phyloP scores from a whole-genome alignment of 2,329 filamentous ascomycete genomes.

The Microcyclosporella mali region DNA sequence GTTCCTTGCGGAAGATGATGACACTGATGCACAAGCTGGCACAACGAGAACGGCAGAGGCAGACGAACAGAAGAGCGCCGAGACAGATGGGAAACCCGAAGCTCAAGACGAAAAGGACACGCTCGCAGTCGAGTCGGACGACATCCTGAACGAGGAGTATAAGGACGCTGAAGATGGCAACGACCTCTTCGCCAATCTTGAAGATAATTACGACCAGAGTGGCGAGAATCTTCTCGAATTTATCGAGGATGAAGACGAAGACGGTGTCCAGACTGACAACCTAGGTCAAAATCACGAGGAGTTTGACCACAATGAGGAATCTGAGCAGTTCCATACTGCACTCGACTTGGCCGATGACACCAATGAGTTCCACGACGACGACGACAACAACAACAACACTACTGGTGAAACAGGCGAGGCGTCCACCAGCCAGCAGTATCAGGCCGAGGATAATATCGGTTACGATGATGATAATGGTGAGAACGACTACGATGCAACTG shows the following conservation, averaged over 20 bases:
- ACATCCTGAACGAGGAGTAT: slow-evolving; percentile 11
- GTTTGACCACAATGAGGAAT: slow-evolving; percentile 10
- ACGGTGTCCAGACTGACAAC: slow-evolving; percentile 9
- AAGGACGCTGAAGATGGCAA: slow-evolving; percentile 1
- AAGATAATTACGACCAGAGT: slow-evolving; percentile 5
- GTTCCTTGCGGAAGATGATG: slow-evolving; percentile 7
- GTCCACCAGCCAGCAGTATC: slow-evolving; percentile 2
- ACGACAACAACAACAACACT: slow-evolving; percentile 14
- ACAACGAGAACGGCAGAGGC: not conserved
- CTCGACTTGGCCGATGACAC: too few relatives aligned
- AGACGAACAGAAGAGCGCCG: not conserved
- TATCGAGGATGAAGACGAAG: slow-evolving; percentile 5
- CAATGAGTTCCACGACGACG: slow-evolving; percentile 17
- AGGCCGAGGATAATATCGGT: slow-evolving; percentile 22
- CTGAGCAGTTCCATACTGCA: too few relatives aligned
- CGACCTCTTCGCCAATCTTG: slow-evolving; percentile 3
- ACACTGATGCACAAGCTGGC: not conserved
- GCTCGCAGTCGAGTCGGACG: slow-evolving; percentile 8
- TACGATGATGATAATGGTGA: slow-evolving; percentile 25
- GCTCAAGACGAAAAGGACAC: not conserved
- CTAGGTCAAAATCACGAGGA: slow-evolving; percentile 9
- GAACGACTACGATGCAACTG: slow-evolving; percentile 1
- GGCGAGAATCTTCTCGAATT: not conserved
- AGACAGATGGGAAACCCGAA: not conserved
- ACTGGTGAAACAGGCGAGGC: slow-evolving; percentile 4